These are phyloP conservation scores for Thelephora aurantiotincta DNA, from an alignment of 768 basidiomycete species.

Conservation along the genomic window DNA sequence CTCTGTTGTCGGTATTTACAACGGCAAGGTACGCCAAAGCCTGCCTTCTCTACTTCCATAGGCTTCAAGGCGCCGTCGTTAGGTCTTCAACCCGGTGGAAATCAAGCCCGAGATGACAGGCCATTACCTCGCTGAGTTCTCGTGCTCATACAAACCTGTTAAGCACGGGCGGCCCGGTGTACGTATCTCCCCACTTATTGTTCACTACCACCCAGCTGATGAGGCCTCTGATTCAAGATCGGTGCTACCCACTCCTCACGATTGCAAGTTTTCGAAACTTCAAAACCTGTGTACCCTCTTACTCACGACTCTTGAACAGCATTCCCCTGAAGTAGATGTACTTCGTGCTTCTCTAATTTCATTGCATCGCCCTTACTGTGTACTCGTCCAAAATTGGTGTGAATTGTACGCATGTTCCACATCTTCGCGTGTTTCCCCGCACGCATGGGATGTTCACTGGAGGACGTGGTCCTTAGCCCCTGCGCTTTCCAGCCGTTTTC, in stretches of 20 bases:
- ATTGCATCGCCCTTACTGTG: constrained; percentile 7
- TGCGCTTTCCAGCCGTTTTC: neutral
- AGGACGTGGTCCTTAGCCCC: too few relatives aligned
- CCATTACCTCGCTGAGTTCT: constrained; percentile 97
- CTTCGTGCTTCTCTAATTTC: constrained; percentile 11
- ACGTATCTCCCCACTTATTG: constrained; percentile 26
- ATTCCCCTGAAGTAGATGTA: constrained; percentile 89
- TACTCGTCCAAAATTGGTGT: neutral
- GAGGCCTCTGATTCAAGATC: constrained; percentile 31
- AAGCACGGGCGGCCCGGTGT: constrained; percentile 99
- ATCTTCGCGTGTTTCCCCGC: neutral
- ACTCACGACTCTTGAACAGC: constrained; percentile 20
- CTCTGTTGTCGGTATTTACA: constrained; percentile 95
- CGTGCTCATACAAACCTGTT: constrained; percentile 95
- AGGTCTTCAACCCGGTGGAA: constrained; percentile 94
- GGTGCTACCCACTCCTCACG: constrained; percentile 87
- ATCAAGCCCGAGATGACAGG: constrained; percentile 99
- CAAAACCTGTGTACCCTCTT: constrained; percentile 6
- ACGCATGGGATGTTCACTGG: too few relatives aligned
- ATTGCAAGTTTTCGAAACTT: constrained; percentile 35
- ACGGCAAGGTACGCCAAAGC: constrained; percentile 61
- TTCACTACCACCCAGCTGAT: neutral
- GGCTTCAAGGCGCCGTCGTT: neutral
- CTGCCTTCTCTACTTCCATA: neutral
- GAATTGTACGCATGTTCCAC: neutral